Percentiles rank a stretch among this genome's conserved stretches.
phyloP scores from a whole-genome alignment of 2,329 filamentous ascomycete species.

The Colletotrichum godetiae region DNA sequence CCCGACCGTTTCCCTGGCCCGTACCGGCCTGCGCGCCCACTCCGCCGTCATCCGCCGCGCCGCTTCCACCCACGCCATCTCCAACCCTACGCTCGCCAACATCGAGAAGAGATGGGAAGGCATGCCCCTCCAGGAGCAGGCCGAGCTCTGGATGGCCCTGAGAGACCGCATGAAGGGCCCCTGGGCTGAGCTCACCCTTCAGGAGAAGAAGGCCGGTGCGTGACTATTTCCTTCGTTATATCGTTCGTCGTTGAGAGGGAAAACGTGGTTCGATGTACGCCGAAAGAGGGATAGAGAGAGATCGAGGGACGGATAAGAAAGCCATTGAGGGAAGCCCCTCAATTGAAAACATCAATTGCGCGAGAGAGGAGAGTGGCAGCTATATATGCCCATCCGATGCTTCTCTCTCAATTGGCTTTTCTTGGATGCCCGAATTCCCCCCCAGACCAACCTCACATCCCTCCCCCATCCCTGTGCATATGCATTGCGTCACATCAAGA shows the following conservation, averaged over 20 bases:
- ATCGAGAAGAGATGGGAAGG: constrained; percentile 99
- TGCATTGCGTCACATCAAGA: constrained; percentile 35
- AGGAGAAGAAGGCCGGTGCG: constrained; percentile 99
- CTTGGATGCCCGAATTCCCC: not conserved
- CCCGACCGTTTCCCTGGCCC: constrained; percentile 63
- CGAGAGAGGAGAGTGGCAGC: not conserved
- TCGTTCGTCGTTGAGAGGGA: constrained; percentile 8
- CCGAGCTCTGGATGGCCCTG: constrained; percentile 98
- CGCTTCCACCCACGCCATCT: constrained; percentile 89
- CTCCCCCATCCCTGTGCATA: constrained; percentile 27
- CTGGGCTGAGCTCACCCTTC: constrained; percentile 93
- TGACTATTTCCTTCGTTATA: constrained; percentile 44
- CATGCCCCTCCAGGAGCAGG: constrained; percentile 98
- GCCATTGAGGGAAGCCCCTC: not conserved
- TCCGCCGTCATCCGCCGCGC: constrained; percentile 61
- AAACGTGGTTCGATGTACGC: constrained; percentile 13
- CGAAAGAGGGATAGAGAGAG: not conserved
- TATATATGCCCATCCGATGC: not conserved
- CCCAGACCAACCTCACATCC: constrained; percentile 7
- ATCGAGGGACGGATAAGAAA: not conserved
- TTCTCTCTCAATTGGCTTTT: not conserved
- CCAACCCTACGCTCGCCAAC: constrained; percentile 95
- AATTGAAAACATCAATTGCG: not conserved
- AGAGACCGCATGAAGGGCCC: constrained; percentile 98
- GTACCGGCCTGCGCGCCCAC: constrained; percentile 55